These are phyloP conservation scores for Penicilliopsis zonata DNA, from an alignment of 495 filamentous ascomycete genomes.

Conservation along the genomic window DNA sequence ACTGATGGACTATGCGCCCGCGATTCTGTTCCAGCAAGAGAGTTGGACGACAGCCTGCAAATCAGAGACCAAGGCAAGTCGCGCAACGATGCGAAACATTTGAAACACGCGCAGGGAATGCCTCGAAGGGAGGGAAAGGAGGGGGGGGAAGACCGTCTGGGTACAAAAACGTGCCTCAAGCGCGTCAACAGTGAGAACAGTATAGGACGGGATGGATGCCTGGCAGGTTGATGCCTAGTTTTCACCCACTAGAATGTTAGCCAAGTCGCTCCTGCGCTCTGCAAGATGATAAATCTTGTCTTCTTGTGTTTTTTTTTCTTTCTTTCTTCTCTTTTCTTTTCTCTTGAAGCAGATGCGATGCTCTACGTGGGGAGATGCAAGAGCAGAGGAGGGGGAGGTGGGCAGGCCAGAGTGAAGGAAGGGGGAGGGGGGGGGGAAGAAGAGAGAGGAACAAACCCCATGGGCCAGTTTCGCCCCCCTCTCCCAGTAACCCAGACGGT, in stretches of 20 bases:
- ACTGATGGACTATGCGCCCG: background rate
- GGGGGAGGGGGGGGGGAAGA: background rate
- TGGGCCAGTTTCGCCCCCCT: constrained; percentile 1
- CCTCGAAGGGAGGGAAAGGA: background rate
- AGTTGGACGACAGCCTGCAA: background rate
- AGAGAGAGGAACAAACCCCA: constrained; percentile 1
- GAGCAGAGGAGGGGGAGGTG: background rate
- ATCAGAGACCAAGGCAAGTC: background rate
- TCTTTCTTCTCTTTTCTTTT: constrained; percentile 1
- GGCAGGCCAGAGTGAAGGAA: no score
- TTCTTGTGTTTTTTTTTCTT: no score
- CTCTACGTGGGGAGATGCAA: background rate
- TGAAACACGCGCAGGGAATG: background rate
- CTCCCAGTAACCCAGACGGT: background rate
- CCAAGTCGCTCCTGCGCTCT: no score
- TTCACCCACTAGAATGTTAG: no score
- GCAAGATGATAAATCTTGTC: no score
- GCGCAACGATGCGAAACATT: constrained; percentile 1
- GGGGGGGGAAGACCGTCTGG: no score
- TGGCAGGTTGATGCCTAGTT: no score
- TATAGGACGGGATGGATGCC: background rate
- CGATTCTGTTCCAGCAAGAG: background rate
- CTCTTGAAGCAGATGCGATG: background rate
- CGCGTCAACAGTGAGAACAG: no score
- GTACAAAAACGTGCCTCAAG: no score